phyloP scores from a whole-genome alignment of 306 rosid species.

The Neltuma alba region DNA sequence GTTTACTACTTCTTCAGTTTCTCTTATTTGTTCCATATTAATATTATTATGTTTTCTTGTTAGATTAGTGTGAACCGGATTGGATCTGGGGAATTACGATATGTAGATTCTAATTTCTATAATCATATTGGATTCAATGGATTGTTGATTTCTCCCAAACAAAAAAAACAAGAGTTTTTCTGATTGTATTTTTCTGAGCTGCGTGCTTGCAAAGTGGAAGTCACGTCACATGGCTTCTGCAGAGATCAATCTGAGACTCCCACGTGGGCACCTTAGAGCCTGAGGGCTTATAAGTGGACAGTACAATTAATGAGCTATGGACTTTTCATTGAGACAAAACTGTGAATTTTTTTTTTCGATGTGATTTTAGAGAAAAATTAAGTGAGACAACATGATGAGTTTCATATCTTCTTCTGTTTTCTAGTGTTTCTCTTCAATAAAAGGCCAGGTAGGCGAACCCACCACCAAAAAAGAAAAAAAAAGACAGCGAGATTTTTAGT shows the following conservation, averaged over 20 bases:
- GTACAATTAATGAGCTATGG: conserved; percentile 14
- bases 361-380: background rate
- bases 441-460: too few relatives aligned
- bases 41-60: conserved; percentile 37
- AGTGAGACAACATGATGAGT: background rate
- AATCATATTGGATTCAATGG: conserved; percentile 38
- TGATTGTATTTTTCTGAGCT: conserved; percentile 6
- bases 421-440: too few relatives aligned
- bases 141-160: conserved; percentile 3
- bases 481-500: too few relatives aligned
- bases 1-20: conserved; percentile 36
- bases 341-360: background rate
- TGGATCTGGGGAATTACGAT: conserved; percentile 61
- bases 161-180: background rate
- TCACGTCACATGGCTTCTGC: conserved; percentile 44
- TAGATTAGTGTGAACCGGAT: conserved; percentile 51
- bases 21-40: conserved; percentile 10
- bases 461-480: too few relatives aligned
- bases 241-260: conserved; percentile 51
- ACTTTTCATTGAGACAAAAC: background rate
- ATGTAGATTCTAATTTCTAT: conserved; percentile 79
- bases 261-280: conserved; percentile 43
- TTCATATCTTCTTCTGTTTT: too few relatives aligned
- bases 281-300: conserved; percentile 38
- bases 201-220: conserved; percentile 22